Base-by-base conservation (phyloP, 1,284 basidiomycete species). In the Phenoliferia sp. region DNA sequence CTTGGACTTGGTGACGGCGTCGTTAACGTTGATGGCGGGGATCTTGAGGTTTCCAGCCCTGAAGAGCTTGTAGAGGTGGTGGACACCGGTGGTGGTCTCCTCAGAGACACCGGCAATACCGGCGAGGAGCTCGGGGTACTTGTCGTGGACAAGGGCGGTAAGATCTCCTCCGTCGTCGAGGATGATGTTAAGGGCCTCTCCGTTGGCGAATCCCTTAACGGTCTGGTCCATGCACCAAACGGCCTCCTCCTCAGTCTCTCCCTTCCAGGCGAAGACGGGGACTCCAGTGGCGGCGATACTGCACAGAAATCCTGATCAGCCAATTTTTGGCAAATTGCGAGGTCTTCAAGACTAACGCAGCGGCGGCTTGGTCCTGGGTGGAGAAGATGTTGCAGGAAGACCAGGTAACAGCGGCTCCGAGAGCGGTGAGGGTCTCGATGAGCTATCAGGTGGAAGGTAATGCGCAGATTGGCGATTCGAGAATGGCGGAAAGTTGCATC, bases 231-330 rank as follows among this genome's bases (percentile, higher is more conserved):
- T 73, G 80, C 93, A 96, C 95, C 96, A 99, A 74, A 83, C 80
- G 84, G 98, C 99, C 82, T 99, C 95, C 82, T 98, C 95, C 81
- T 99, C 96, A 67, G 94, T 96, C 85, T 99, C 95, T 70, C 96
- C 96, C 85, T 99, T 99, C 95, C 95, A 99, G 71, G 95, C 96
- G 79, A 88, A 99, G 78, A 99, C 95, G 75, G 95, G 95, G 65
- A 99, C 91, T 76, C 95, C 95, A 70, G 96, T 96, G 32, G 94
- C 95, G 72, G 95, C 95, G 76, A 99, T 98, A 76, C n/a, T n/a
- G n/a, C n/a, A 2, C 31, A 17, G n/a, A 28, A 15, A 12, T 55
- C 19, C 31, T 7, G n/a, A 34, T 62, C 29, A 62, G 61, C 2
- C 29, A 5, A 7, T 3, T 16, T n/a, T 7, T 28, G 19, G n/a